These are phyloP conservation scores for Populus alba DNA, from an alignment of 345 rosid genomes.

Conservation along the genomic window DNA sequence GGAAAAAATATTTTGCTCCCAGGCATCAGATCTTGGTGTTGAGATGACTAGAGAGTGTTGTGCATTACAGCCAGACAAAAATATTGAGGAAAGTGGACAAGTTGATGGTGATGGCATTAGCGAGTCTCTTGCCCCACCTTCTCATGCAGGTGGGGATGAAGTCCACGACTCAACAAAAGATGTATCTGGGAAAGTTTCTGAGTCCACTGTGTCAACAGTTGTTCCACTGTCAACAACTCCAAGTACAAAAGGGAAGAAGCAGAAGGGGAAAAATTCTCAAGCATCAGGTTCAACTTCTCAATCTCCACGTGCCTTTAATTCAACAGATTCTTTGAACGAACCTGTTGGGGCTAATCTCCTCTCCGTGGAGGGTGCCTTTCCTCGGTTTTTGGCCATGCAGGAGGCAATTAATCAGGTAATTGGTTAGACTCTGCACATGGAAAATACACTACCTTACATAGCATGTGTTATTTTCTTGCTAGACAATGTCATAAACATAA, in stretches of 20 bases:
- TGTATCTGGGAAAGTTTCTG: slow-evolving; percentile 44
- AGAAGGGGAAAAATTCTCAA: slow-evolving; percentile 57
- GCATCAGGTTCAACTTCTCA: slow-evolving; percentile 48
- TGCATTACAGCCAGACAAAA: slow-evolving; percentile 42
- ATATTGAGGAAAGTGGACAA: slow-evolving; percentile 36
- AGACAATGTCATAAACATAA: not conserved
- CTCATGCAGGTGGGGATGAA: slow-evolving; percentile 40
- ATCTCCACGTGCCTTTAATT: slow-evolving; percentile 49
- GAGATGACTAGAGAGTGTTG: slow-evolving; percentile 52
- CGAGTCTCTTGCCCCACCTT: slow-evolving; percentile 36
- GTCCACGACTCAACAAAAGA: slow-evolving; percentile 41
- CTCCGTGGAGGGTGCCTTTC: slow-evolving; percentile 34
- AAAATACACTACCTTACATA: not conserved
- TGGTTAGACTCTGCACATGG: not conserved
- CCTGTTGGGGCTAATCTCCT: slow-evolving; percentile 36
- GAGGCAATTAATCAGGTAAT: slow-evolving; percentile 77
- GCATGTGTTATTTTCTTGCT: not conserved
- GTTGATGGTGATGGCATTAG: slow-evolving; percentile 27
- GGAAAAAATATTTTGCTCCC: slow-evolving; percentile 57
- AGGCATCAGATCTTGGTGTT: slow-evolving; percentile 64
- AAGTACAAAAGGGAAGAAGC: slow-evolving; percentile 54
- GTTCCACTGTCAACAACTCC: slow-evolving; percentile 41
- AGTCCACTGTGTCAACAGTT: slow-evolving; percentile 32
- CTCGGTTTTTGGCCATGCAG: slow-evolving; percentile 61
- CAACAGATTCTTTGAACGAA: slow-evolving; percentile 52